Base-by-base conservation (phyloP, 2,329 filamentous ascomycete species). In the Thelonectria blattea region DNA sequence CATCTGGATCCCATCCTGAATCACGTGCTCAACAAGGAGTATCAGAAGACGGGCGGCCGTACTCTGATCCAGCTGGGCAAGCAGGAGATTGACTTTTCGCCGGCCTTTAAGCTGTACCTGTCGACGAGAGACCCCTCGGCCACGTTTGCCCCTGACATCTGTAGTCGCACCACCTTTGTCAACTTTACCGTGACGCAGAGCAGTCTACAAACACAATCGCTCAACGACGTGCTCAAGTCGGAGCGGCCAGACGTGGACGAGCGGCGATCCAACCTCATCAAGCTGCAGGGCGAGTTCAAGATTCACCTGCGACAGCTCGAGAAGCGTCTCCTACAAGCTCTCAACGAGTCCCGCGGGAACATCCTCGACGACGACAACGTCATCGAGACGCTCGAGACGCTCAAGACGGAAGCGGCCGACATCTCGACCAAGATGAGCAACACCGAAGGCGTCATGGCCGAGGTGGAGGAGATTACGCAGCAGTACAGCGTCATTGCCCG, bases 161-260 rank as follows among this genome's bases (percentile, higher is more conserved):
- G 96, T 87, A 97, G 93, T 82, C 88, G 96, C 72, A 98, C 95
- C 7, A 99, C 96, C 0, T 97, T 99, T 78, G 95, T 99, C 84
- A 99, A 99, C 79, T 99, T 99, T 71, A 98, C 96, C 1, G 94
- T 99, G 64, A 99, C 95, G 5, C 94, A 98, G 80, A 97, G 95
- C 85, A 98, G 94, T 83, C 84, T 99, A 73, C 95, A 97, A 79
- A 98, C 95, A 2, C 95, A 99, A 78, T 97, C 95, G 1, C 87
- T 99, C 68, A 97, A 97, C 69, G 93, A 99, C 65, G 95, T 98
- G 34, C 86, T 99, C 72, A 98, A 98, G 77, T 97, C 93, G 14
- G 95, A 99, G 81, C 88, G 96, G 57, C 95, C 96, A 4, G 95
- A 99, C 78, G 93, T 99, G 17, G 95, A 99, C 74, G 93, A 98